These are phyloP conservation scores for Penicillium nordicum DNA, from an alignment of 2,329 filamentous ascomycete genomes.

Conservation along the genomic window DNA sequence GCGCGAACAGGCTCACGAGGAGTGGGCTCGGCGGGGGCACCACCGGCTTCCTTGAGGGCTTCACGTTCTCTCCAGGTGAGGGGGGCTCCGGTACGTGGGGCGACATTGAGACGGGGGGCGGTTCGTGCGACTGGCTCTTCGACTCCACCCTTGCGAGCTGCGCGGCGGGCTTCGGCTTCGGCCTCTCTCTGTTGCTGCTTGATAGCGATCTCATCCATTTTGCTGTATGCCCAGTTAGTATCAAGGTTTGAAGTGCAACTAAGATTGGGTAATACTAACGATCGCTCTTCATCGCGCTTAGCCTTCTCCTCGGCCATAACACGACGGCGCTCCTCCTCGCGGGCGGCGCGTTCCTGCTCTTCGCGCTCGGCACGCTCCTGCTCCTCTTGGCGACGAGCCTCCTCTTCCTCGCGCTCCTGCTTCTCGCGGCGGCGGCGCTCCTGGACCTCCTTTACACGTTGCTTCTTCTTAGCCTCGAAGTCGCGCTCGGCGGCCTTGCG, in stretches of 20 bases:
- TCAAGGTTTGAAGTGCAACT: background rate
- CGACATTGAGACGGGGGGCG: constrained; percentile 56
- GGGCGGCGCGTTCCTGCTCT: constrained; percentile 77
- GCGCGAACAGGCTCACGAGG: background rate
- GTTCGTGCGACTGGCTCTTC: constrained; percentile 50
- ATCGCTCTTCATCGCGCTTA: constrained; percentile 57
- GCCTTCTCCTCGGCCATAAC: constrained; percentile 69
- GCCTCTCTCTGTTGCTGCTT: constrained; percentile 79
- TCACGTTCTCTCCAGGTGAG: constrained; percentile 59
- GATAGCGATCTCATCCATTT: constrained; percentile 60
- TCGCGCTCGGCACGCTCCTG: constrained; percentile 78
- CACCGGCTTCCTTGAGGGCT: constrained; percentile 47
- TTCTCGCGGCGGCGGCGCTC: constrained; percentile 80
- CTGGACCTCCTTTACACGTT: constrained; percentile 81
- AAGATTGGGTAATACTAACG: constrained; percentile 42
- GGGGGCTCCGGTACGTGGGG: constrained; percentile 45
- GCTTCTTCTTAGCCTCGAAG: constrained; percentile 84
- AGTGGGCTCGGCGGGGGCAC: constrained; percentile 14
- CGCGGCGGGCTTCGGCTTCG: constrained; percentile 75
- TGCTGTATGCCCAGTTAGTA: constrained; percentile 47
- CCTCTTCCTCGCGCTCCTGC: constrained; percentile 78
- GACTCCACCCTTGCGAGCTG: constrained; percentile 57
- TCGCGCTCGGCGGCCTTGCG: constrained; percentile 88
- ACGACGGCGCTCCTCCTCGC: constrained; percentile 75
- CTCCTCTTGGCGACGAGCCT: constrained; percentile 73